Percentiles rank a stretch among this genome's conserved stretches.
Conservation (phyloP, 2,329 filamentous ascomycete genomes). For the Sporothrix humicola region DNA sequence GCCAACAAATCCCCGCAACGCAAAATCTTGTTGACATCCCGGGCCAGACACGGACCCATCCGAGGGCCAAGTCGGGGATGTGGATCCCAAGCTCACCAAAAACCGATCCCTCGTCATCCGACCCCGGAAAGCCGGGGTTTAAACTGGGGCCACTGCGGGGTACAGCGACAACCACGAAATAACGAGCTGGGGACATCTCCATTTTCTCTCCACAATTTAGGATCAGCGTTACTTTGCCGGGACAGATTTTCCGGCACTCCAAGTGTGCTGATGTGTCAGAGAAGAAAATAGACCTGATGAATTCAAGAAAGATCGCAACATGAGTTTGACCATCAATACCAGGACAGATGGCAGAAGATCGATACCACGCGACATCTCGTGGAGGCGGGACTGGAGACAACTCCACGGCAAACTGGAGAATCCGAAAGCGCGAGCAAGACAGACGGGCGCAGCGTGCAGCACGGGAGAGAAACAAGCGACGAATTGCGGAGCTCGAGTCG, state of each 20-base stretch:
- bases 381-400: not conserved
- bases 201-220: not conserved
- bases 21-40: not conserved
- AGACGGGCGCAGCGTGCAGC: not conserved
- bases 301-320: too few species aligned
- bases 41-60: not conserved
- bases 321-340: not conserved
- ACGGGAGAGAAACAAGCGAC: not conserved
- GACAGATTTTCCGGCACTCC: not conserved
- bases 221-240: not conserved
- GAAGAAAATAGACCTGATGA: too few species aligned
- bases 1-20: not conserved
- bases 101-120: not conserved
- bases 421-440: not conserved
- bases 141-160: not conserved
- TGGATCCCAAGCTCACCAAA: not conserved
- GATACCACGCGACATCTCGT: too few species aligned
- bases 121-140: not conserved
- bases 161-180: not conserved
- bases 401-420: not conserved
- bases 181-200: not conserved
- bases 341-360: too few species aligned
- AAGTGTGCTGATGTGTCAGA: too few species aligned
- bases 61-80: not conserved
- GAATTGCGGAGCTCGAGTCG: conserved; percentile 1